Evolutionary conservation across 129 eudicot genomes (phyloP), one percentile per base, ranked within the genome.

Genomic region (Solidago caesia): DNA sequence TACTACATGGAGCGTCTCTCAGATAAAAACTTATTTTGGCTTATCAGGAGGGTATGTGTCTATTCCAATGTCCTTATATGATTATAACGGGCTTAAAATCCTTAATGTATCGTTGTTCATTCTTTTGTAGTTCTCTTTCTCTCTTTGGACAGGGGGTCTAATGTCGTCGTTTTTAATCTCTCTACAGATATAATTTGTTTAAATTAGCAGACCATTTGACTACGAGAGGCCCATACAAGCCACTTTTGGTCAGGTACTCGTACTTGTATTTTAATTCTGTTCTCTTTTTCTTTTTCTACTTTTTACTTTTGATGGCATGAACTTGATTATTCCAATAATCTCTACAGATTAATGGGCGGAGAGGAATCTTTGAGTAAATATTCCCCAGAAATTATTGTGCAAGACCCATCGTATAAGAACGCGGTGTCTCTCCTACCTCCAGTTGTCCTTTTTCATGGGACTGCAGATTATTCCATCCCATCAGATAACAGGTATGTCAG

Each of bases 1-100:
- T 61, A 79, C 83, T 60, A 83, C 98, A 76, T 94, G 98, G 97
- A 90, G 97, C 44, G 87, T 90, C 66, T 86, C 98, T 46, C 96
- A 88, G 70, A 78, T 94, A 51, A 90, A 88, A 76, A 85, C 98
- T 65, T 94, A 94, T 87, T 88, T 90, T 45, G 98, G 97, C 72
- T 81, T 94, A 77, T 94, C 98, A 39, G 98, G 98, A 85, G 98
- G 97, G 98, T 90, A 82, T 81, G 84, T 60, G 21, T 45, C 7
- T 48, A 41, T 52, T 42, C 51, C 72, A 46, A 59, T 44, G 15
- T 27, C 10, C 14, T 52, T 7, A 70, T 70, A 39, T 29, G 27
- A 44, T 45, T 25, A n/a, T 44, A 67, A 47, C 39, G 15, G 44
- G 48, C 43, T 62, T 68, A 44, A 46, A 46, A 68, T 67, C 33